These are phyloP conservation scores for Trypanosoma melophagium DNA, from an alignment of 208 protist genomes.

Conservation along the genomic window DNA sequence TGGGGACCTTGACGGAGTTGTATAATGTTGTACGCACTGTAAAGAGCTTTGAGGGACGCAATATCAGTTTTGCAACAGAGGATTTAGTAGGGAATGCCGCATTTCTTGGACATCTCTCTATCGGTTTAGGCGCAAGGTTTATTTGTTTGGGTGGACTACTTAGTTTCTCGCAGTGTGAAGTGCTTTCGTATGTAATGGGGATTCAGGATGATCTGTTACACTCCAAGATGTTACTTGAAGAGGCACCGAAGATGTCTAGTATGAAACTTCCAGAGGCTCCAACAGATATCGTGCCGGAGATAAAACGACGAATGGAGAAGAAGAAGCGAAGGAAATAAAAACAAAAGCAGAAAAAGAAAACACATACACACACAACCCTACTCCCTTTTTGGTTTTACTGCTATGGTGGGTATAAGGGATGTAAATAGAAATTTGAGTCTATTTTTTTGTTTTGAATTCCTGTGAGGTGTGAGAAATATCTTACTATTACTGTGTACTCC, in stretches of 20 bases:
- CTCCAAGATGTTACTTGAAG: slow-evolving; percentile 9
- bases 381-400: too few relatives aligned
- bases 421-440: too few relatives aligned
- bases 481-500: too few relatives aligned
- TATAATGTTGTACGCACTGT: slow-evolving; percentile 18
- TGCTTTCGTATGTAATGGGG: slow-evolving; percentile 28
- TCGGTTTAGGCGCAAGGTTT: slow-evolving; percentile 35
- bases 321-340: slow-evolving; percentile 74
- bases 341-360: slow-evolving; percentile 1
- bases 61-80: slow-evolving; percentile 20
- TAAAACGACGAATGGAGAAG: slow-evolving; percentile 73
- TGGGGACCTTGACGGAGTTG: slow-evolving; percentile 24
- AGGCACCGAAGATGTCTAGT: slow-evolving; percentile 15
- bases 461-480: too few relatives aligned
- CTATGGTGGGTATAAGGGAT: too few relatives aligned
- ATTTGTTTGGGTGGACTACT: slow-evolving; percentile 30
- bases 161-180: slow-evolving; percentile 25
- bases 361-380: neutral
- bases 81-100: slow-evolving; percentile 14
- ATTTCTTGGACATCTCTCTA: slow-evolving; percentile 26
- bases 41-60: slow-evolving; percentile 18
- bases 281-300: slow-evolving; percentile 52
- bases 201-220: slow-evolving; percentile 27
- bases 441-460: too few relatives aligned
- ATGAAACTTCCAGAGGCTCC: slow-evolving; percentile 26